Evolutionary conservation across 2,329 filamentous ascomycete species (phyloP).

Genomic region (Alternaria hordeiaustralica): DNA sequence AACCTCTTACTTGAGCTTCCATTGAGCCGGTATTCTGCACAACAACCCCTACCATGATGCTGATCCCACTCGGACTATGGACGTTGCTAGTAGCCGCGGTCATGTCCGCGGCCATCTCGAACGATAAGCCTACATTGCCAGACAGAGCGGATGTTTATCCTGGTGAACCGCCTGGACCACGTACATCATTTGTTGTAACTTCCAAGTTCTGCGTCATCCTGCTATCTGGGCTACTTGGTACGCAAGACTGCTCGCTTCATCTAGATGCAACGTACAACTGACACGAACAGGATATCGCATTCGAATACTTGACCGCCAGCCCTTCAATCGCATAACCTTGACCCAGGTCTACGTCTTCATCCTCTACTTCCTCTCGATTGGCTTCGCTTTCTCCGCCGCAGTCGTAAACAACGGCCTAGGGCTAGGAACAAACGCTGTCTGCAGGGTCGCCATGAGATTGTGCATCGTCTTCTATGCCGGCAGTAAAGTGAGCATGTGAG

Average conservation of each 20-base stretch:
- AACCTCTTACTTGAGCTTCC: neutral
- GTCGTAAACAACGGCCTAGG: conserved; percentile 43
- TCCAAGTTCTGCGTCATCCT: conserved; percentile 5
- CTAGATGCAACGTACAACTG: neutral
- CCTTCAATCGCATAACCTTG: conserved; percentile 8
- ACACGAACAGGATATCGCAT: conserved; percentile 24
- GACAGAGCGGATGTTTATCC: neutral
- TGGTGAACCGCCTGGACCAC: neutral
- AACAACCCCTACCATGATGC: neutral
- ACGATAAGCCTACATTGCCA: neutral
- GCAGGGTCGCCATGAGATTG: conserved; percentile 44
- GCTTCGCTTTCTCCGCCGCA: conserved; percentile 44
- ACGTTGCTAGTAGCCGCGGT: neutral
- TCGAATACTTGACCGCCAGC: conserved; percentile 7
- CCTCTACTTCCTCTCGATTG: conserved; percentile 45
- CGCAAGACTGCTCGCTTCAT: neutral
- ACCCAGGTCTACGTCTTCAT: conserved; percentile 41
- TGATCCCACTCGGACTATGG: neutral
- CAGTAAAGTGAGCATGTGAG: conserved; percentile 25
- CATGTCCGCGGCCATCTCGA: neutral
- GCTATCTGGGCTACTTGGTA: conserved; percentile 5
- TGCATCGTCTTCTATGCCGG: conserved; percentile 44
- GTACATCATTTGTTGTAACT: neutral
- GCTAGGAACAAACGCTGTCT: conserved; percentile 30
- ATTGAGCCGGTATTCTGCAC: neutral